These are phyloP conservation scores for Syzygium syzygioides DNA, from an alignment of 441 rosid species.

Conservation along the genomic window DNA sequence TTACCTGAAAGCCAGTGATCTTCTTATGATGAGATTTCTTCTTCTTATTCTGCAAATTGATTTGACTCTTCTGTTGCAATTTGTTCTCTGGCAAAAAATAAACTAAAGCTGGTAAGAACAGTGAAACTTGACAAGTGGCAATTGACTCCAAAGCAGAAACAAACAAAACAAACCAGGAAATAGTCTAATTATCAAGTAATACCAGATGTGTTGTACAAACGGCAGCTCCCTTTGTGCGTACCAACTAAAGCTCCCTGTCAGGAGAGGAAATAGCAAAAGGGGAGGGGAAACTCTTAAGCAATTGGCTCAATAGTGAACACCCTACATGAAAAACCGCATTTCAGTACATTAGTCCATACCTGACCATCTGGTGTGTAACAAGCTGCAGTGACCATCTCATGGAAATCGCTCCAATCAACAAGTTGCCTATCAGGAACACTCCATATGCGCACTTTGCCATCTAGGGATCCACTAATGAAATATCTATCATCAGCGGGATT, in stretches of 20 bases:
- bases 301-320: background rate
- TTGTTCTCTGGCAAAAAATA: constrained; percentile 58
- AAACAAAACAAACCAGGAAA: background rate
- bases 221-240: constrained; percentile 92
- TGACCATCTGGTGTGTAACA: constrained; percentile 98
- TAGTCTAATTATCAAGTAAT: constrained; percentile 13
- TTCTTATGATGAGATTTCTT: constrained; percentile 89
- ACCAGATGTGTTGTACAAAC: constrained; percentile 69
- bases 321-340: background rate
- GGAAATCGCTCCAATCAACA: constrained; percentile 95
- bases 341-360: constrained; percentile 32
- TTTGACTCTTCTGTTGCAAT: constrained; percentile 68
- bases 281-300: constrained; percentile 12
- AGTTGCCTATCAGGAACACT: constrained; percentile 95
- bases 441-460: constrained; percentile 97
- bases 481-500: constrained; percentile 96
- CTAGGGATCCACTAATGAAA: constrained; percentile 96
- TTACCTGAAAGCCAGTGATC: constrained; percentile 98
- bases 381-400: constrained; percentile 99
- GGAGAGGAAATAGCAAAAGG: constrained; percentile 16
- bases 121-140: background rate
- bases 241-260: constrained; percentile 94
- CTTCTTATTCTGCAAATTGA: constrained; percentile 86
- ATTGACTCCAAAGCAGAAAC: background rate
- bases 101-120: background rate